Conservation (phyloP, 2,329 filamentous ascomycete species). For the Arthrobotrys musiformis region DNA sequence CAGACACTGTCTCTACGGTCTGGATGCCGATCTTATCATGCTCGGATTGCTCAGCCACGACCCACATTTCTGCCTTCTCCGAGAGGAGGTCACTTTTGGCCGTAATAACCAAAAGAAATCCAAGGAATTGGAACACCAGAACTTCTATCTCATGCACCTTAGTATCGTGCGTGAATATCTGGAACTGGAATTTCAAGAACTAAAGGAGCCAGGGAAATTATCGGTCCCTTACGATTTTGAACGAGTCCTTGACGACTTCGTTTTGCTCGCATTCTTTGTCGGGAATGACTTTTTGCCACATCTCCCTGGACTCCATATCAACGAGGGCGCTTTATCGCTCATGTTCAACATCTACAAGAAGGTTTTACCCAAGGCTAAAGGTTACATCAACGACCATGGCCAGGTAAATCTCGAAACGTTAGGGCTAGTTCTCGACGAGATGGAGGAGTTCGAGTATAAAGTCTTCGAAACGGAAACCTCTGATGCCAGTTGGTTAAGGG, state of each 20-base stretch:
- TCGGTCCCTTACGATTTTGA: slow-evolving; percentile 90
- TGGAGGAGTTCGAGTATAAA: slow-evolving; percentile 88
- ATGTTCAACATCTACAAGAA: slow-evolving; percentile 99
- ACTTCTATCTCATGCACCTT: slow-evolving; percentile 96
- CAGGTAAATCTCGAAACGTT: slow-evolving; percentile 88
- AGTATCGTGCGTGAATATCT: slow-evolving; percentile 98
- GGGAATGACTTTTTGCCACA: slow-evolving; percentile 99
- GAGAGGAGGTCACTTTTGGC: slow-evolving; percentile 98
- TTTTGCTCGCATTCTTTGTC: slow-evolving; percentile 99
- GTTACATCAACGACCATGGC: slow-evolving; percentile 96
- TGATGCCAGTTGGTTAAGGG: slow-evolving; percentile 90
- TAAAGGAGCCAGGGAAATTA: slow-evolving; percentile 78
- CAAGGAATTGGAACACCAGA: slow-evolving; percentile 97
- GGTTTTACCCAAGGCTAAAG: slow-evolving; percentile 84
- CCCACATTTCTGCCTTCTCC: slow-evolving; percentile 94
- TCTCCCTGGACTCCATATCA: slow-evolving; percentile 94
- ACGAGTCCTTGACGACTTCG: slow-evolving; percentile 97
- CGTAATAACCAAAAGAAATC: slow-evolving; percentile 86
- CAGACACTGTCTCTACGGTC: slow-evolving; percentile 94
- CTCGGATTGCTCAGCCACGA: slow-evolving; percentile 95
- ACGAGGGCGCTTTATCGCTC: slow-evolving; percentile 92
- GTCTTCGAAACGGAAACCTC: slow-evolving; percentile 91
- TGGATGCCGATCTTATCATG: slow-evolving; percentile 99
- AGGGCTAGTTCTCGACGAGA: slow-evolving; percentile 79
- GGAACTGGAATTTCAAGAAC: slow-evolving; percentile 94